Conservation (phyloP, 1,284 basidiomycete genomes). For the Phylloboletellus chloephorus region DNA sequence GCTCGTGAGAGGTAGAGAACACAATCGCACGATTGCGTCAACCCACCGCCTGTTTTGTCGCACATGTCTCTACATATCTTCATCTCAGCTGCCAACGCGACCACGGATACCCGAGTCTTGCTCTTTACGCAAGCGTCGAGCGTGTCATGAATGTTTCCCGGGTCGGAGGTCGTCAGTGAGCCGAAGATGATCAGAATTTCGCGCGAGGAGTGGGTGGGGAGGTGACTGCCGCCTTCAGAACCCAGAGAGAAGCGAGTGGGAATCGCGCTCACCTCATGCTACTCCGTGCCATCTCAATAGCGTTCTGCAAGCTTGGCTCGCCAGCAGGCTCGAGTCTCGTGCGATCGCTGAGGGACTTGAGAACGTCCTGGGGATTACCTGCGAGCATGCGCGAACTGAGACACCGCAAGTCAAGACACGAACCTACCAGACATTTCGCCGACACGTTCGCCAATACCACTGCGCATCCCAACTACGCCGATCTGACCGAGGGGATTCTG, state of each 20-base stretch:
- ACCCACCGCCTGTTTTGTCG: slow-evolving; percentile 80
- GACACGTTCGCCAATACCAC: slow-evolving; percentile 81
- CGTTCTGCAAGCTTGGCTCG: slow-evolving; percentile 94
- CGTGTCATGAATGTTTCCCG: slow-evolving; percentile 93
- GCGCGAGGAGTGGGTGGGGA: slow-evolving; percentile 92
- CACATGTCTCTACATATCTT: slow-evolving; percentile 92
- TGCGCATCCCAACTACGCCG: slow-evolving; percentile 87
- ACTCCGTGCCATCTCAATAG: slow-evolving; percentile 90
- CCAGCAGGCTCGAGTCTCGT: slow-evolving; percentile 86
- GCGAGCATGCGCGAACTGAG: slow-evolving; percentile 5
- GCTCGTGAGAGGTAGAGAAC: slow-evolving; percentile 11
- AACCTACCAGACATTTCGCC: slow-evolving; percentile 82
- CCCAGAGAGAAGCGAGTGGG: slow-evolving; percentile 3
- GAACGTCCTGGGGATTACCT: slow-evolving; percentile 95
- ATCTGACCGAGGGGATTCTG: slow-evolving; percentile 99
- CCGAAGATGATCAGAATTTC: slow-evolving; percentile 94
- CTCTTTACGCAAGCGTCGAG: slow-evolving; percentile 75
- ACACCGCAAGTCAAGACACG: background rate
- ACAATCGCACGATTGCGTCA: background rate
- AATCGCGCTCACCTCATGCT: slow-evolving; percentile 68
- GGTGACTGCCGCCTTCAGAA: slow-evolving; percentile 54
- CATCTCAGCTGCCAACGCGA: slow-evolving; percentile 94
- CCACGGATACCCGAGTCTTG: slow-evolving; percentile 87
- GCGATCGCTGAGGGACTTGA: slow-evolving; percentile 80
- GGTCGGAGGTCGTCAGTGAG: slow-evolving; percentile 93